Base-by-base conservation (phyloP, 2,329 filamentous ascomycete genomes). In the Paramyrothecium sp. region DNA sequence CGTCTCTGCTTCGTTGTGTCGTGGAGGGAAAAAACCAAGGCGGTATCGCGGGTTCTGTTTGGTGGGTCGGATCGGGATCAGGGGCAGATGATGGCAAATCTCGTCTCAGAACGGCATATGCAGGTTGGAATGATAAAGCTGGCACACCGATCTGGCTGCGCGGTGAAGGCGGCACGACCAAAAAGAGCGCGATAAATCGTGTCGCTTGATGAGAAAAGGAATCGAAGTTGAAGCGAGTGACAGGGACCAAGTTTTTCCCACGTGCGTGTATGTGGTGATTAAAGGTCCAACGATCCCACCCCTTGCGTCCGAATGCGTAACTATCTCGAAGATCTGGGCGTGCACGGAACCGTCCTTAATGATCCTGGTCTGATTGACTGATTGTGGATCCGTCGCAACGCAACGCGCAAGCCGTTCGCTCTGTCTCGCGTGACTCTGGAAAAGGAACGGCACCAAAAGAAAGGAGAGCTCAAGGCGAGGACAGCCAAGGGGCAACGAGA, bases 11-110 rank as follows among this genome's bases (percentile, higher is more conserved):
- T 19, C 38, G 38, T 44, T 44, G 13, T 44, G 38, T 30, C 38
- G 38, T 44, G 13, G 38, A 17, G 38, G 76, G 51, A 85, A 79
- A 69, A 85, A 85, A 11, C 82, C 81, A 10, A 82, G 83, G 7
- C 38, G 82, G 78, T 30, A 30, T 44, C 38, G 38, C n/a, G 34
- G 47, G 60, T 53, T 59, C 53, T 56, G 58, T 38, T 30, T 10
- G 26, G 26, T 30, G 26, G 58, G 56, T 56, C 54, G 61, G 58
- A 61, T 63, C 65, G 63, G 62, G 64, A 69, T 59, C 56, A 58
- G 56, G 56, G 56, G 56, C 52, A 44, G 38, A 16, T 17, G 38
- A 44, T 19, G 38, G 38, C 38, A 44, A 44, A 44, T 44, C 38
- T 44, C 38, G 38, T 19, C 38, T 44, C 38, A 19, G 13, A 55